phyloP scores from a whole-genome alignment of 1,139 yeast species.

The Pichia sp. region DNA sequence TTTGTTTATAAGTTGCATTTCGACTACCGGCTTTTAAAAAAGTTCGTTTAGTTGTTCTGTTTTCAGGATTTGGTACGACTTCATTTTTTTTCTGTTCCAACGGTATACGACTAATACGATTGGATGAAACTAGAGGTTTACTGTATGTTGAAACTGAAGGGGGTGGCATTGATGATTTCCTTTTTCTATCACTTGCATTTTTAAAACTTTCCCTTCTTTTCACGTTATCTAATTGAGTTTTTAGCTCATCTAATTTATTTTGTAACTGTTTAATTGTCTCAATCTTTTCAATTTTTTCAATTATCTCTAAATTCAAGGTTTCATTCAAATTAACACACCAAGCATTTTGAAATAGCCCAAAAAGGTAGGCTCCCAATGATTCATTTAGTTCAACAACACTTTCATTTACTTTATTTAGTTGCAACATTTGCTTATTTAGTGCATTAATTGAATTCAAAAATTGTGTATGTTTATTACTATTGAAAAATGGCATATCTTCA shows the following conservation, averaged over 20 bases:
- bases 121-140: neutral
- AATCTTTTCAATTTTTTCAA: slow-evolving; percentile 17
- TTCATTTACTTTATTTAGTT: slow-evolving; percentile 44
- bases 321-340: slow-evolving; percentile 59
- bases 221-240: slow-evolving; percentile 10
- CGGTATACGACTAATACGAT: neutral
- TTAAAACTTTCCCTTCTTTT: slow-evolving; percentile 14
- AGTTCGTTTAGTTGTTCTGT: neutral
- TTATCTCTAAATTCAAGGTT: slow-evolving; percentile 31
- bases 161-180: slow-evolving; percentile 20
- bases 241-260: slow-evolving; percentile 15
- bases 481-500: slow-evolving; percentile 11
- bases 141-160: slow-evolving; percentile 10
- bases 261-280: slow-evolving; percentile 17
- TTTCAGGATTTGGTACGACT: neutral
- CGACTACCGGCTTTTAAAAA: slow-evolving; percentile 10
- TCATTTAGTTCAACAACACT: slow-evolving; percentile 53
- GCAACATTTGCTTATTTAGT: slow-evolving; percentile 41
- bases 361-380: slow-evolving; percentile 53
- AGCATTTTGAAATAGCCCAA: slow-evolving; percentile 57
- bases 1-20: neutral
- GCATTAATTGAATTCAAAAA: slow-evolving; percentile 4
- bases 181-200: slow-evolving; percentile 1
- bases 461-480: neutral
- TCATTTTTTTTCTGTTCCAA: neutral